phyloP scores from a whole-genome alignment of 768 basidiomycete species.

The Kwoniella sp. region DNA sequence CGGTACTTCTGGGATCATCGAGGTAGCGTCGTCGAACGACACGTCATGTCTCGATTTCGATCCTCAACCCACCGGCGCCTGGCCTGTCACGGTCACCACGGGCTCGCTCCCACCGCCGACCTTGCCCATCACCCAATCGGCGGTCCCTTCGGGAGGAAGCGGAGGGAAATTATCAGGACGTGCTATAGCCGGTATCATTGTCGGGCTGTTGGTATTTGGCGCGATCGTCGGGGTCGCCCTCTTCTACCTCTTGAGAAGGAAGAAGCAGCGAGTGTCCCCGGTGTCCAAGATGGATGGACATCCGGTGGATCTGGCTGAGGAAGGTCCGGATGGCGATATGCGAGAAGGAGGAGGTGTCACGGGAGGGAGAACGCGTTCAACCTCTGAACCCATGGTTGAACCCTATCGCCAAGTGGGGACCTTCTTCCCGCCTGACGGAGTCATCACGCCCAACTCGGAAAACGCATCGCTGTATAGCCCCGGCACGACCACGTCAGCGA shows the following conservation, averaged over 20 bases:
- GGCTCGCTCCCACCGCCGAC: conserved; percentile 24
- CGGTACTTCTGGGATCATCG: conserved; percentile 34
- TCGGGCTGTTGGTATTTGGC: conserved; percentile 25
- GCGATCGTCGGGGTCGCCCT: conserved; percentile 14
- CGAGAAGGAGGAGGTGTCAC: conserved; percentile 1
- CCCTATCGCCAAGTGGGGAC: conserved; percentile 23
- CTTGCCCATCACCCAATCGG: conserved; percentile 10
- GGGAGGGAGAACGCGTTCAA: conserved; percentile 6
- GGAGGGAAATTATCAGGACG: conserved; percentile 9
- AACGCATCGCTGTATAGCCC: not conserved
- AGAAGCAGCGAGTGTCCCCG: conserved; percentile 6
- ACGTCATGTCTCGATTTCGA: conserved; percentile 14
- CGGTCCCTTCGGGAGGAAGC: not conserved
- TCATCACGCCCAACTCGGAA: not conserved
- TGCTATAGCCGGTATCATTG: conserved; percentile 36
- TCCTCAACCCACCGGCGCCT: conserved; percentile 17
- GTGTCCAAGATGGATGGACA: not conserved
- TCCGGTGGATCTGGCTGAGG: conserved; percentile 15
- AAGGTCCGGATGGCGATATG: not conserved
- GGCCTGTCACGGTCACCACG: conserved; percentile 31
- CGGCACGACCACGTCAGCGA: not conserved
- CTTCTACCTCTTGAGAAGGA: conserved; percentile 22
- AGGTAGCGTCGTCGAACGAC: conserved; percentile 19
- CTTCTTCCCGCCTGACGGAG: conserved; percentile 1
- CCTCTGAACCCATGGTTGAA: conserved; percentile 20